These are phyloP conservation scores for Nadsonia fulvescens DNA, from an alignment of 805 yeast species.

Conservation along the genomic window DNA sequence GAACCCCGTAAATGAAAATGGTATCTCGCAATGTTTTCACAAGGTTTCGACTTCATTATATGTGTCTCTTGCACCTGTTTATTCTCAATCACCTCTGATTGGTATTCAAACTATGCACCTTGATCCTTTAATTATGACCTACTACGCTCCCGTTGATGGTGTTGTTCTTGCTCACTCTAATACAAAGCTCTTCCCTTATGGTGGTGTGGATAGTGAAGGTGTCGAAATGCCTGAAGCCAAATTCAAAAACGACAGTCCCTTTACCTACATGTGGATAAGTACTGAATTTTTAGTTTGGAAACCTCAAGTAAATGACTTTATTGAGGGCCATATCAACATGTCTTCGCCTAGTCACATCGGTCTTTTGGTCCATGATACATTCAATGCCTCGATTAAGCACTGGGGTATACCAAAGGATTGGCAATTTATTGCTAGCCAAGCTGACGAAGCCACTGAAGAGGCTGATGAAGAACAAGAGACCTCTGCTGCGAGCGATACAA, in stretches of 20 bases:
- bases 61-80: constrained; percentile 77
- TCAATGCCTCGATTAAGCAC: constrained; percentile 82
- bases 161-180: constrained; percentile 69
- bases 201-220: constrained; percentile 20
- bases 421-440: constrained; percentile 69
- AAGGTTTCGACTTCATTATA: constrained; percentile 43
- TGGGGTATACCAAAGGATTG: constrained; percentile 72
- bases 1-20: constrained; percentile 15
- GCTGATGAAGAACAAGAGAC: constrained; percentile 7
- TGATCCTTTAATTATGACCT: constrained; percentile 78
- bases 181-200: constrained; percentile 25
- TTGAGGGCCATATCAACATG: constrained; percentile 79
- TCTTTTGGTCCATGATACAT: constrained; percentile 74
- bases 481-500: constrained; percentile 18
- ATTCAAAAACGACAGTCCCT: constrained; percentile 66
- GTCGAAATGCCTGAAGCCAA: constrained; percentile 33
- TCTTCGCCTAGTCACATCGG: constrained; percentile 94
- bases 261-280: constrained; percentile 70
- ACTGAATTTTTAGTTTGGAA: constrained; percentile 79
- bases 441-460: constrained; percentile 26
- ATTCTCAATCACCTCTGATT: constrained; percentile 44
- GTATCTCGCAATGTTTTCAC: constrained; percentile 47
- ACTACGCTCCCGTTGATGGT: constrained; percentile 54
- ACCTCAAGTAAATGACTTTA: constrained; percentile 70
- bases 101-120: constrained; percentile 81